Conservation (phyloP, 345 rosid genomes). For the Ceriops tagal region DNA sequence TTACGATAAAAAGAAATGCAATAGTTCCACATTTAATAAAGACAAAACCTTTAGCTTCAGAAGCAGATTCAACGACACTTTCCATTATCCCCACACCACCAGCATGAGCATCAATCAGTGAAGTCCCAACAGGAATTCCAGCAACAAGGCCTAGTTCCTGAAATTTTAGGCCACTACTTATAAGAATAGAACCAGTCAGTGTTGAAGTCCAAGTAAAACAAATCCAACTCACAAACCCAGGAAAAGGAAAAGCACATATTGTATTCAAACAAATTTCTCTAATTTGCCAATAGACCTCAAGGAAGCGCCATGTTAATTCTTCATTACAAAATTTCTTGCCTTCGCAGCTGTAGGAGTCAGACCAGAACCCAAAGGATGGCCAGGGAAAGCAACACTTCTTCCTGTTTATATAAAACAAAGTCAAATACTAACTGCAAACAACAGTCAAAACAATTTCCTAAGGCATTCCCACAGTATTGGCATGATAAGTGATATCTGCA, state of each 20-base stretch:
- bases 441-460: neutral
- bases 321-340: slow-evolving; percentile 60
- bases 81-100: slow-evolving; percentile 98
- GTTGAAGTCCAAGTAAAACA: slow-evolving; percentile 7
- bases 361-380: slow-evolving; percentile 92
- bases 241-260: slow-evolving; percentile 15
- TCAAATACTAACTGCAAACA: slow-evolving; percentile 14
- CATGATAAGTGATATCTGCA: neutral
- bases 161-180: slow-evolving; percentile 19
- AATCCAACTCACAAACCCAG: slow-evolving; percentile 25
- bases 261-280: slow-evolving; percentile 31
- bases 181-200: slow-evolving; percentile 11
- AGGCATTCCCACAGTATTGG: neutral
- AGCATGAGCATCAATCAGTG: slow-evolving; percentile 97
- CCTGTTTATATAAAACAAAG: slow-evolving; percentile 43
- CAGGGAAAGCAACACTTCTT: slow-evolving; percentile 96
- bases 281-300: slow-evolving; percentile 35
- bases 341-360: slow-evolving; percentile 83
- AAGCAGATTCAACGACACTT: slow-evolving; percentile 48
- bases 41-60: slow-evolving; percentile 51
- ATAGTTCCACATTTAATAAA: slow-evolving; percentile 3
- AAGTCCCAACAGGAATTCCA: slow-evolving; percentile 87
- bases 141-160: slow-evolving; percentile 78
- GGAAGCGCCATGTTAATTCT: slow-evolving; percentile 40
- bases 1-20: neutral